Evolutionary conservation across 805 yeast species (phyloP), one percentile per base, ranked within the genome.

Genomic region (Yarrowia phangngaensis): DNA sequence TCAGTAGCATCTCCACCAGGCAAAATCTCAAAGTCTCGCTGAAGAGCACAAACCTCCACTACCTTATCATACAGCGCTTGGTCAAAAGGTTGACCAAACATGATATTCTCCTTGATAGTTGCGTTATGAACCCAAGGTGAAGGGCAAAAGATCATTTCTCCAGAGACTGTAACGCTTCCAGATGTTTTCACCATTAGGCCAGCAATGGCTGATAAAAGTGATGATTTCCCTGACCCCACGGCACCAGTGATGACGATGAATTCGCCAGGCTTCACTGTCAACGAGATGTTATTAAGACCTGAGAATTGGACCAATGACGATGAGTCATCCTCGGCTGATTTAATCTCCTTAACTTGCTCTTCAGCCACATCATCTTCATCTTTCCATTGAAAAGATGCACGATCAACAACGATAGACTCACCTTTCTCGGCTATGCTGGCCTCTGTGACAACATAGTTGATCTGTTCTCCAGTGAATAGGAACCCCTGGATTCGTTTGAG

Each of bases 401-500:
- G 3, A 6, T 41, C 28, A 6, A 41, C 53, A 0, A 60, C 56
- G 6, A 83, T 68, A 17, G 63, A 62, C 27, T 84, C 63, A 0
- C 85, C 80, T 13, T 68, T 55, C 24, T 62, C 57, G 5, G 67
- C 68, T 11, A 61, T 58, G 3, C 40, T 53, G 3, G 49, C 54
- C 17, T 56, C 49, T 11, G 53, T 53, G 5, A 34, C 28, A 7
- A 66, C 62, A 4, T 60, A 59, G 12, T 59, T 55, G 2, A 60
- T 62, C 31, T 60, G 61, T 55, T 72, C 71, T 14, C 70, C 70
- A 20, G 72, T 68, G 38, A 73, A 70, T 61, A 90, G 73, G 61
- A 88, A 90, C 16, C 77, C 80, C 53, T 74, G 75, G 47, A 90
- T 80, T 74, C 98, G 83, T 62, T 84, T 89, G 48, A 89, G 64